Base-by-base conservation (phyloP, 106 monocot genomes). In the Phalaenopsis aphrodite region DNA sequence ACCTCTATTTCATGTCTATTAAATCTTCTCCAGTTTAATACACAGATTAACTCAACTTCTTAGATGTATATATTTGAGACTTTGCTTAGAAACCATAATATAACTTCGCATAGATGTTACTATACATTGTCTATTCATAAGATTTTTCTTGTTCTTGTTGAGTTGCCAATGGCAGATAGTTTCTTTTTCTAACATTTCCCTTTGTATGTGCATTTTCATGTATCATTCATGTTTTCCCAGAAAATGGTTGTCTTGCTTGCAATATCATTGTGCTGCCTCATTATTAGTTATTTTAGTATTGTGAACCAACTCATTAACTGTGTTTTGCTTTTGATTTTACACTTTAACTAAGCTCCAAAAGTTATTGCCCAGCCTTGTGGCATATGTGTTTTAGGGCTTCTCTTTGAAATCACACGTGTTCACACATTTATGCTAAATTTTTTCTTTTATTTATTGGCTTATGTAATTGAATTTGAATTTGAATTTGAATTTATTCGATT, bases 91-190 rank as follows among this genome's bases (percentile, higher is more conserved):
- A 65, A 14, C 3, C 39, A 69, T 69, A 38, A 14, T 69, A 69
- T 39, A 69, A n/a, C 21, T 69, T 15, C 39, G 69, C 38, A 12
- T 39, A 69, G 9, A 11, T 39, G 4, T 12, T 69, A 39, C 11
- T 3, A 39, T 69, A 1, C 36, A 69, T 69, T 69, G 5, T 69
- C 9, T 69, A 69, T 69, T 4, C 39, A 39, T 1, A 69, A 14
- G 39, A 39, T 69, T 69, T 69, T 69, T 39, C 39, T 39, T 69
- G 37, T 15, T 36, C 68, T 68, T 68, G 68, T 68, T 68, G 68
- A 68, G 39, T 39, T 2, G 36, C 23, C 39, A 38, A 69, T 69
- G 69, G 12, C 41, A 69, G 69, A 69, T 69, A 36, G 1, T 69
- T 15, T 36, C 38, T 24, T 39, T 69, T 39, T 38, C 39, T 9